A percentile compares a stretch with the other conserved stretches of the same genome.
These are phyloP conservation scores for Iris pallida DNA, from an alignment of 116 monocot species.

Conservation along the genomic window DNA sequence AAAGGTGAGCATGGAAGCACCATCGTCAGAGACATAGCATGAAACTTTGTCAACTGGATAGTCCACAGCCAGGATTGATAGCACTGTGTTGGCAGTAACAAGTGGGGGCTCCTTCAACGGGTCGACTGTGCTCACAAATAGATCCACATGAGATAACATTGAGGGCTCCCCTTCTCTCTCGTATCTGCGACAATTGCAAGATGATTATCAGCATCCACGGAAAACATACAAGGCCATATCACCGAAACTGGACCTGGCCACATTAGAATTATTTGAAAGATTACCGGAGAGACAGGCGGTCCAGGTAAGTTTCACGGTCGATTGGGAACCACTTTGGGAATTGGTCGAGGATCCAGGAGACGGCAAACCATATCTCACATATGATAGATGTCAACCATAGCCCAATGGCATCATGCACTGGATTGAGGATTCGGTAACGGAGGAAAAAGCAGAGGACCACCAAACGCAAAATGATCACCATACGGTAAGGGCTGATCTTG, in stretches of 20 bases:
- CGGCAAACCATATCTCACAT: constrained; percentile 95
- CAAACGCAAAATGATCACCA: constrained; percentile 84
- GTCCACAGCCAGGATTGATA: constrained; percentile 68
- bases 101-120: constrained; percentile 75
- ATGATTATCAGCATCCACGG: not conserved
- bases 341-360: constrained; percentile 98
- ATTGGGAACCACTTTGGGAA: constrained; percentile 99
- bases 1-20: constrained; percentile 77
- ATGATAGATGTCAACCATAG: constrained; percentile 91
- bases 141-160: constrained; percentile 54
- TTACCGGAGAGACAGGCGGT: constrained; percentile 88
- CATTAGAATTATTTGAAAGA: not conserved
- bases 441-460: constrained; percentile 87
- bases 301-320: constrained; percentile 92
- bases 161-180: constrained; percentile 66
- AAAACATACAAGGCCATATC: not conserved
- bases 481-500: constrained; percentile 89
- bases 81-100: constrained; percentile 70
- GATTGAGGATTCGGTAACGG: constrained; percentile 78
- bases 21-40: constrained; percentile 78
- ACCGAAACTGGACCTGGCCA: not conserved
- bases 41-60: constrained; percentile 80
- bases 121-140: constrained; percentile 74
- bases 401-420: constrained; percentile 73
- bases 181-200: constrained; percentile 28